Conservation (phyloP, 768 basidiomycete species). For the Podaxis sp. region DNA sequence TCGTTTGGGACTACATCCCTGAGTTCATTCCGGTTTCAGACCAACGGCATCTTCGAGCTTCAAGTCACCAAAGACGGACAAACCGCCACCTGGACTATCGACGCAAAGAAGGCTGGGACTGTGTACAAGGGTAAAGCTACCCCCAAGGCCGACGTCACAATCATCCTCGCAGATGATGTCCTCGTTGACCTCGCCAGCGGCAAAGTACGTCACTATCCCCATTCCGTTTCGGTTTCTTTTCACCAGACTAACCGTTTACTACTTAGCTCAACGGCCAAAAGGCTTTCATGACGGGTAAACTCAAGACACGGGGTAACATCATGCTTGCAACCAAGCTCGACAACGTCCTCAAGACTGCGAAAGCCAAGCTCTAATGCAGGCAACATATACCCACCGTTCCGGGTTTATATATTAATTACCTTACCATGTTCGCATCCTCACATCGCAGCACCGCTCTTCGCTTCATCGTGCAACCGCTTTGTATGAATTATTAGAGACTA, state of each 20-base stretch:
- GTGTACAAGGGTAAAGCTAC: conserved; percentile 74
- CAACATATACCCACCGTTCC: background rate
- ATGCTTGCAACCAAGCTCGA: conserved; percentile 95
- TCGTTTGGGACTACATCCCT: background rate
- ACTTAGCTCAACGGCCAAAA: conserved; percentile 86
- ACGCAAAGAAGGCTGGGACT: conserved; percentile 81
- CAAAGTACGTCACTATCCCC: conserved; percentile 47
- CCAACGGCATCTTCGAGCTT: conserved; percentile 87
- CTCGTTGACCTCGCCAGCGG: conserved; percentile 70
- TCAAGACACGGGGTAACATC: conserved; percentile 90
- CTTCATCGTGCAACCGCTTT: background rate
- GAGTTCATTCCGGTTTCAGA: conserved; percentile 41
- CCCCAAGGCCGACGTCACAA: conserved; percentile 80
- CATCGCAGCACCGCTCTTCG: background rate
- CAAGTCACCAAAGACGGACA: conserved; percentile 71
- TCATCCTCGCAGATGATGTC: conserved; percentile 76
- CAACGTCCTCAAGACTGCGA: conserved; percentile 61
- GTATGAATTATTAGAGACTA: conserved; percentile 4
- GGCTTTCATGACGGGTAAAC: conserved; percentile 93
- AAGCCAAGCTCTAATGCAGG: conserved; percentile 44
- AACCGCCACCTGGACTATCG: conserved; percentile 85
- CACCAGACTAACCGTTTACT: background rate
- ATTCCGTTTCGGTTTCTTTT: background rate
- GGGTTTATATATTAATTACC: conserved; percentile 1
- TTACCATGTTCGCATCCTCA: conserved; percentile 5